Percentiles rank a stretch among this genome's conserved stretches.
Evolutionary conservation across 208 protist genomes (phyloP).

Genomic region (Zelonia costaricensis): DNA sequence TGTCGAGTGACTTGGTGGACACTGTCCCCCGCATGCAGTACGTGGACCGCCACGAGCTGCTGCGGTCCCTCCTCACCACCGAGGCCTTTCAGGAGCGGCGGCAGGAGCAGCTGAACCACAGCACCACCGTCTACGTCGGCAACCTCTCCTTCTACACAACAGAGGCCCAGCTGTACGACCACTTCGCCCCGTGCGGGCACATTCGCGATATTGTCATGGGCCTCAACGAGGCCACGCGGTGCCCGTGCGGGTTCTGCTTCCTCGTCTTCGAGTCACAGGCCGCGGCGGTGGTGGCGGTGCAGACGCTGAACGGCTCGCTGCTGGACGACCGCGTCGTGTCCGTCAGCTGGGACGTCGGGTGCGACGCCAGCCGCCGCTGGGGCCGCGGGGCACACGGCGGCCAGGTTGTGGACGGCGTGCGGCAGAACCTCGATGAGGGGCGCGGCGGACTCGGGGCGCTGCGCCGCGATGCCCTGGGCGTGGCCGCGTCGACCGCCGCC

Average conservation of each 20-base stretch:
- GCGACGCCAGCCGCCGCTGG: slow-evolving; percentile 72
- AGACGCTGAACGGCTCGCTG: slow-evolving; percentile 71
- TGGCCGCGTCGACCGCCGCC: slow-evolving; percentile 44
- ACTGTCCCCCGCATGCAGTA: slow-evolving; percentile 71
- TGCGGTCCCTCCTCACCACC: slow-evolving; percentile 67
- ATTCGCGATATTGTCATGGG: slow-evolving; percentile 98
- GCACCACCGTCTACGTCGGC: slow-evolving; percentile 96
- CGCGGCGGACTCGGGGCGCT: slow-evolving; percentile 91
- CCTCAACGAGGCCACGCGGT: slow-evolving; percentile 92
- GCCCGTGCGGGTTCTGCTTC: slow-evolving; percentile 99
- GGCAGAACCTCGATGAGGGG: slow-evolving; percentile 89
- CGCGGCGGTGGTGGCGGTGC: slow-evolving; percentile 92
- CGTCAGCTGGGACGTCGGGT: slow-evolving; percentile 90
- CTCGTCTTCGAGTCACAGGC: slow-evolving; percentile 94
- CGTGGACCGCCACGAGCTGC: slow-evolving; percentile 82
- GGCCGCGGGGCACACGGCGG: slow-evolving; percentile 84
- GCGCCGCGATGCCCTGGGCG: slow-evolving; percentile 65
- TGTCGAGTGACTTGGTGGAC: slow-evolving; percentile 73
- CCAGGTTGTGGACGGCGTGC: slow-evolving; percentile 94
- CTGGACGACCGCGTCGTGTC: slow-evolving; percentile 83
- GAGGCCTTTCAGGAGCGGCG: slow-evolving; percentile 66
- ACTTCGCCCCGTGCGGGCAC: slow-evolving; percentile 95
- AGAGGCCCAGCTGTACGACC: slow-evolving; percentile 95
- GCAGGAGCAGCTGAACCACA: slow-evolving; percentile 72
- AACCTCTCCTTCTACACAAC: slow-evolving; percentile 99